phyloP scores from a whole-genome alignment of 2,329 filamentous ascomycete species.

The Pseudogymnoascus sp. region DNA sequence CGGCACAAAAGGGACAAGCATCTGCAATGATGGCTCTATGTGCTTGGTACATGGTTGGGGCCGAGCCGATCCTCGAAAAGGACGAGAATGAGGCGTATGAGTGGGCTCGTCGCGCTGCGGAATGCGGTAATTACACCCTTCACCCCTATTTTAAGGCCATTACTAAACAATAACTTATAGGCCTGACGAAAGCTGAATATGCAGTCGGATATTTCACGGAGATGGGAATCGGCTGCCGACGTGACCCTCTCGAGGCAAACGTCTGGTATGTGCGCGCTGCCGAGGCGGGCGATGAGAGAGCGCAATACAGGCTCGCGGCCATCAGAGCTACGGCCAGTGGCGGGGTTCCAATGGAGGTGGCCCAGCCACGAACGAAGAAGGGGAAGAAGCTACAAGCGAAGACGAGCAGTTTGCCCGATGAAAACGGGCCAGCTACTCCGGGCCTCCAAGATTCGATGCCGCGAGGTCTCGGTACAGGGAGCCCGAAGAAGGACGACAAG shows the following conservation, averaged over 20 bases:
- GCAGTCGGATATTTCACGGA: conserved; percentile 96
- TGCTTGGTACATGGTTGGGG: conserved; percentile 97
- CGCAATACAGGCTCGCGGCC: conserved; percentile 75
- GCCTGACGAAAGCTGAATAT: conserved; percentile 66
- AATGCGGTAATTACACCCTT: conserved; percentile 57
- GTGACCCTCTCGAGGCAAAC: conserved; percentile 92
- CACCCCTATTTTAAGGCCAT: not conserved
- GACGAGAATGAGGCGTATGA: conserved; percentile 95
- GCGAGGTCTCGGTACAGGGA: not conserved
- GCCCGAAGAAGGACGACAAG: conserved; percentile 21
- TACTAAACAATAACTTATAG: conserved; percentile 17
- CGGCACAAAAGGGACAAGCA: conserved; percentile 75
- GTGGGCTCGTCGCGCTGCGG: conserved; percentile 83
- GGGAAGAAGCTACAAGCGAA: conserved; percentile 17
- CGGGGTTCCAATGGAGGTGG: conserved; percentile 28
- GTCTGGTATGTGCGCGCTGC: conserved; percentile 97
- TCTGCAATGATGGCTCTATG: conserved; percentile 96
- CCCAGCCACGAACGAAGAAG: conserved; percentile 17
- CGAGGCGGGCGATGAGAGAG: conserved; percentile 82
- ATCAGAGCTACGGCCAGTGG: conserved; percentile 72
- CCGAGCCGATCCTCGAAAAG: conserved; percentile 83
- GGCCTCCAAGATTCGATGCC: not conserved
- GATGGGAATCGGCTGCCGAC: conserved; percentile 92
- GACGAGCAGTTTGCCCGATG: not conserved
- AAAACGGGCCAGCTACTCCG: not conserved